phyloP scores from a whole-genome alignment of 345 rosid genomes.

The Lumnitzera racemosa region DNA sequence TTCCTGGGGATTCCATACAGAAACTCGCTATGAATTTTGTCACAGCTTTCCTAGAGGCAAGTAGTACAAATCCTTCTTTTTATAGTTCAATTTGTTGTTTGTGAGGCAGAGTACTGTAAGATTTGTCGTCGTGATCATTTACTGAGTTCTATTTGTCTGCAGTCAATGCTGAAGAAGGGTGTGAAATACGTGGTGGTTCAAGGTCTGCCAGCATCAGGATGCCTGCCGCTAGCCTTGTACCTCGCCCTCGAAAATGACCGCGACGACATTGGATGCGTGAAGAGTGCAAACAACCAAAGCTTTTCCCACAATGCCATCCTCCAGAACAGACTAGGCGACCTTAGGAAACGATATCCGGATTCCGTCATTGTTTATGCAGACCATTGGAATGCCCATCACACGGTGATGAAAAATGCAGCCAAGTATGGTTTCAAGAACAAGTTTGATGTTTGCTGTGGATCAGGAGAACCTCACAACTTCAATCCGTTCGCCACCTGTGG shows the following conservation, averaged over 20 bases:
- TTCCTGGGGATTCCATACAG: slow-evolving; percentile 44
- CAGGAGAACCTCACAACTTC: slow-evolving; percentile 65
- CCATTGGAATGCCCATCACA: slow-evolving; percentile 69
- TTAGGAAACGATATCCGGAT: slow-evolving; percentile 47
- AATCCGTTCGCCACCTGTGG: slow-evolving; percentile 53
- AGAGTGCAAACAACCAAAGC: slow-evolving; percentile 55
- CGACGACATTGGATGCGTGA: slow-evolving; percentile 68
- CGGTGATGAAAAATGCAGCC: slow-evolving; percentile 38
- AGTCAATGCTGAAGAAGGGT: slow-evolving; percentile 65
- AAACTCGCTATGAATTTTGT: slow-evolving; percentile 36
- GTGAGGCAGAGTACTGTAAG: too few species aligned
- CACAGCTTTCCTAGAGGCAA: slow-evolving; percentile 51
- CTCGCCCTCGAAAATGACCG: slow-evolving; percentile 52
- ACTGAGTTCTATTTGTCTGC: slow-evolving; percentile 8
- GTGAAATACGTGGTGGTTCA: slow-evolving; percentile 69
- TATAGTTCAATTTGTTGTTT: too few species aligned
- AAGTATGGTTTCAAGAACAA: slow-evolving; percentile 45
- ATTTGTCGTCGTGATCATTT: too few species aligned
- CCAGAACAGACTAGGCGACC: slow-evolving; percentile 33
- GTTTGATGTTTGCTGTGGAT: slow-evolving; percentile 82
- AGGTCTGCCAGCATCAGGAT: slow-evolving; percentile 70
- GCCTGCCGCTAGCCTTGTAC: slow-evolving; percentile 63
- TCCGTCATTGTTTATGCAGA: slow-evolving; percentile 63
- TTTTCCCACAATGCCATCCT: slow-evolving; percentile 44
- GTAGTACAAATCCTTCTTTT: too few species aligned